These are phyloP conservation scores for Cyclotella cryptica DNA, from an alignment of 108 stramenopile species.

Conservation along the genomic window DNA sequence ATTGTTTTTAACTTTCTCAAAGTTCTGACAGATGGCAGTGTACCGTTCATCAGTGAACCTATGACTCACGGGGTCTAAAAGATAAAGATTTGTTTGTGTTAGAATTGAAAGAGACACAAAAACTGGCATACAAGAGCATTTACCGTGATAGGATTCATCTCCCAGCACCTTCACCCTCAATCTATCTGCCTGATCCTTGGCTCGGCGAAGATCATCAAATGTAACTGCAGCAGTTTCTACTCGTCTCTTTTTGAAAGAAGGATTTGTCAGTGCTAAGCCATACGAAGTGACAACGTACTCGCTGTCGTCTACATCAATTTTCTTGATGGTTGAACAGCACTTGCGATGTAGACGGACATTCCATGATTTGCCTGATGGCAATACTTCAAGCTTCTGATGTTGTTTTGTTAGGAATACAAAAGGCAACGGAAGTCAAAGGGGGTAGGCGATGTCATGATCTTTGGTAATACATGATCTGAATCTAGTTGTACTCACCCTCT, in stretches of 20 bases:
- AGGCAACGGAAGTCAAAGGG: too few relatives aligned
- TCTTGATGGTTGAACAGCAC: not conserved
- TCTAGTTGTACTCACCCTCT: too few relatives aligned
- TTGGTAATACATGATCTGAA: too few relatives aligned
- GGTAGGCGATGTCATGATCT: too few relatives aligned
- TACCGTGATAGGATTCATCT: not conserved
- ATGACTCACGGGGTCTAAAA: constrained; percentile 4
- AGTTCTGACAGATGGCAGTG: not conserved
- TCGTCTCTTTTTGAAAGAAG: not conserved
- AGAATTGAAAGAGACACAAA: not conserved
- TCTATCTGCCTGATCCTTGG: not conserved
- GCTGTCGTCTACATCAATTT: not conserved
- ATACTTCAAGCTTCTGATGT: too few relatives aligned
- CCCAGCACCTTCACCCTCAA: not conserved
- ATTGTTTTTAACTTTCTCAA: not conserved
- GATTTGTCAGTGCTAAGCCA: not conserved
- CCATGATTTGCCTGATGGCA: too few relatives aligned
- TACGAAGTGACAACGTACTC: not conserved
- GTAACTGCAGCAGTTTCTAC: not conserved
- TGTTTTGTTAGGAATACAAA: too few relatives aligned
- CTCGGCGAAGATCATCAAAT: not conserved
- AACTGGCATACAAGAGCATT: not conserved
- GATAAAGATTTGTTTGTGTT: not conserved
- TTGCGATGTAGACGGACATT: not conserved
- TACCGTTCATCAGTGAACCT: not conserved